Base-by-base conservation (phyloP, 2,329 filamentous ascomycete genomes). In the Fulvia fulva region DNA sequence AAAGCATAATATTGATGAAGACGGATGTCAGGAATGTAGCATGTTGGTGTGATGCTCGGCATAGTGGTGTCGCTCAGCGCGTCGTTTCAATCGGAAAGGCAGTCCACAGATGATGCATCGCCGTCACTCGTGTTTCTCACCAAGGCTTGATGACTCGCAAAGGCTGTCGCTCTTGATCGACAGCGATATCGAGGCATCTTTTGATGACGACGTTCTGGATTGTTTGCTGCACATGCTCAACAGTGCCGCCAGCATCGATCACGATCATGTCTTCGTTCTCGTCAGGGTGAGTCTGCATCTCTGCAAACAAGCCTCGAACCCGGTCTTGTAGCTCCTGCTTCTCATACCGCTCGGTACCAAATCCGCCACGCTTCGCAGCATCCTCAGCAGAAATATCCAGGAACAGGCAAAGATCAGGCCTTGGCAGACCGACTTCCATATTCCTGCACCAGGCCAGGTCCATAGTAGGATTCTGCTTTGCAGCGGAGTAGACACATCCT, bases 401-500 rank as follows among this genome's bases (percentile, higher is more conserved):
- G 70, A 97, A 97, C 0, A 97, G 74, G 11, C 93, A 91, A 9
- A 92, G 72, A 76, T 99, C 94, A 0, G 94, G 93, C 4, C 88
- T 83, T 1, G 94, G 93, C 0, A 99, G 81, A 0, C 93, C 93
- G 14, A 90, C 82, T 68, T 97, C 94, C 1, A 92, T 90, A 16
- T 86, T 82, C 65, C 90, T 86, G 7, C 91, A 91, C 92, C 94
- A 99, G 0, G 82, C 75, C 0, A 97, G 78, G 0, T 82, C 78
- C 12, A 97, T 81, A 1, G 78, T 74, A 0, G 87, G 83, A 65
- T 90, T 90, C 46, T 84, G 80, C 72, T 97, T 97, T 3, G 94
- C 93, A 0, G 91, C 90, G 23, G 87, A 91, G 77, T 97, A 99
- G 51, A 97, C 91, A 57, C 92, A 89, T 55, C 94, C 94, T 21